Percentiles rank a stretch among this genome's conserved stretches.
Conservation (phyloP, 495 filamentous ascomycete species). For the Aspergillus baeticus region DNA sequence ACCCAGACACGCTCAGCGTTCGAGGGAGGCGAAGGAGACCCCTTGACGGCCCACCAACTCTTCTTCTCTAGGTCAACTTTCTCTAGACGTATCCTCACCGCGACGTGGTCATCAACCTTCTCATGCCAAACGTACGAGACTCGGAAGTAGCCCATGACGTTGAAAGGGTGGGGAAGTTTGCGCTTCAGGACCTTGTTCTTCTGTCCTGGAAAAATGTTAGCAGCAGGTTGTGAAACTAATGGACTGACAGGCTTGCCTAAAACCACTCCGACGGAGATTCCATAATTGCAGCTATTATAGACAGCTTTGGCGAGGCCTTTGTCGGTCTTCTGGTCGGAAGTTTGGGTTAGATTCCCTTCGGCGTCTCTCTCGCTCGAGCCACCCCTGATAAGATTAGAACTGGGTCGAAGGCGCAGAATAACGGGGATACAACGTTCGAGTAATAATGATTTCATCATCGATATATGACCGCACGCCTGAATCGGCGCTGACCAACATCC, state of each 20-base stretch:
- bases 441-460: slow-evolving; percentile 64
- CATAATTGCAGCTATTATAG: slow-evolving; percentile 28
- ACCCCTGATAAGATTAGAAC: slow-evolving; percentile 46
- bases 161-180: slow-evolving; percentile 61
- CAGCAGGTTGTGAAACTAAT: background rate
- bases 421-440: slow-evolving; percentile 53
- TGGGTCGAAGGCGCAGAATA: background rate
- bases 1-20: slow-evolving; percentile 20
- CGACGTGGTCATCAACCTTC: slow-evolving; percentile 38
- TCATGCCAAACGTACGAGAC: slow-evolving; percentile 75
- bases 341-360: slow-evolving; percentile 41
- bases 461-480: slow-evolving; percentile 56
- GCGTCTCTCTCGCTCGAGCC: slow-evolving; percentile 42
- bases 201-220: slow-evolving; percentile 40
- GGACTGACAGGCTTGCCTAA: slow-evolving; percentile 46
- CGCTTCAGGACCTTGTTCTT: slow-evolving; percentile 51
- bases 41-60: slow-evolving; percentile 68
- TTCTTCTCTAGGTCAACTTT: slow-evolving; percentile 57
- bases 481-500: slow-evolving; percentile 63
- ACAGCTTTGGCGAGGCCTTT: slow-evolving; percentile 34
- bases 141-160: slow-evolving; percentile 72
- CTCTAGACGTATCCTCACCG: slow-evolving; percentile 65
- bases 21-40: slow-evolving; percentile 19
- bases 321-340: slow-evolving; percentile 39
- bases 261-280: slow-evolving; percentile 54